Evolutionary conservation across 768 basidiomycete genomes (phyloP), one percentile per base, ranked within the genome.

Genomic region (Lanmaoa rubissima): DNA sequence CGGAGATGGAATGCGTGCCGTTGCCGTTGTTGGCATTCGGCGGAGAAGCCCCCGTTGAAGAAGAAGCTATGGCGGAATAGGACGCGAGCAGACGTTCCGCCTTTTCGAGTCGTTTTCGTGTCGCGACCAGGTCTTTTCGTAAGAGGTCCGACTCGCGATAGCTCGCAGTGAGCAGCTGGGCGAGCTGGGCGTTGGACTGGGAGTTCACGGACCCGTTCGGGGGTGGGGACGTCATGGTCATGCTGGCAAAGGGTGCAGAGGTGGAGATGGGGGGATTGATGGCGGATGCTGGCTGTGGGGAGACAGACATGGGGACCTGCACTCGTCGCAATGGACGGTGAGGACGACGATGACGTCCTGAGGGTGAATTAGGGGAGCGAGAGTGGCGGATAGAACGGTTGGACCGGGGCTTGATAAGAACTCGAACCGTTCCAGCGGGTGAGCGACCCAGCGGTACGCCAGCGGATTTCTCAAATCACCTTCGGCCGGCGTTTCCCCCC

Each of bases 71-170:
- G 19, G 61, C 51, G 10, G 69, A 60, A 35, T 73, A 71, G 26
- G 68, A 64, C 3, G 63, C 50, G 51, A 79, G 59, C 42, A 77
- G 71, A 1, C 80, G 75, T 49, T 87, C 87, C 0, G 80, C 76
- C 59, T 80, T 77, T 42, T 85, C 85, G 0, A 81, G 80, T 44
- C 84, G 78, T 51, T 76, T 78, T 34, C 70, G 67, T 0, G 71
- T 57, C 0, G 60, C 17, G 2, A 64, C 55, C 59, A 87, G 80
- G 55, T 87, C 82, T 36, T 73, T 75, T 19, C 77, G 74, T 46
- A 87, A 77, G 21, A 51, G 13, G 12, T 87, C 86, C 36, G 72
- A 66, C 44, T 87, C 84, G 61, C 73, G 74, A 63, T 82, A 82
- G 45, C 81, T 76, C 38, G 78, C 73, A 5, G 80, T 65, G 65